A percentile compares a stretch with the other conserved stretches of the same genome.
These are phyloP conservation scores for Malassezia sympodialis DNA, from an alignment of 1,284 basidiomycete genomes.

Conservation along the genomic window DNA sequence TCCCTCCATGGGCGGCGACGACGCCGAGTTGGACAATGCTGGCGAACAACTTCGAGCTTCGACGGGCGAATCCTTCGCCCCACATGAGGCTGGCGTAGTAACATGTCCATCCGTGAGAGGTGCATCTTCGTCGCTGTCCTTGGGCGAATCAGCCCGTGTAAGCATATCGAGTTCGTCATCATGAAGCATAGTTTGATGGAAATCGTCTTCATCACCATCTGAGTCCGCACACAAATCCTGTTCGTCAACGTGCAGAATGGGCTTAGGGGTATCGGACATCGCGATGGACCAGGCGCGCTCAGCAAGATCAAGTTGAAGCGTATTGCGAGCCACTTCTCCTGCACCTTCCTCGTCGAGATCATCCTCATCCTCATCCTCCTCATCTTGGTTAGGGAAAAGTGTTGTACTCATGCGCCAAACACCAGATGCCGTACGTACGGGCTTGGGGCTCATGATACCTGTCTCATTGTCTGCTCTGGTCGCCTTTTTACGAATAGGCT, in stretches of 20 bases:
- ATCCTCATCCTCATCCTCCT: conserved; percentile 6
- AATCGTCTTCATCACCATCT: conserved; percentile 39
- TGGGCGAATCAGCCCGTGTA: conserved; percentile 19
- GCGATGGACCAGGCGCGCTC: conserved; percentile 9
- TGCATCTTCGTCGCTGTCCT: conserved; percentile 5
- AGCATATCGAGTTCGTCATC: conserved; percentile 32
- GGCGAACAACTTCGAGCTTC: conserved; percentile 2
- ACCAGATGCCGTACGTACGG: conserved; percentile 10
- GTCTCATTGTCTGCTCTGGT: not conserved
- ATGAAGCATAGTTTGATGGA: conserved; percentile 41
- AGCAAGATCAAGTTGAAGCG: conserved; percentile 6
- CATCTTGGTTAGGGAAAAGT: not conserved
- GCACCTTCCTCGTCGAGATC: conserved; percentile 1
- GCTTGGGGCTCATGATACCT: conserved; percentile 13
- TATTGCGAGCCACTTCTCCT: not conserved
- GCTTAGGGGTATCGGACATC: not conserved
- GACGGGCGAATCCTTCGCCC: not conserved
- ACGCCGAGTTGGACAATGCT: not conserved
- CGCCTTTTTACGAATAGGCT: not conserved
- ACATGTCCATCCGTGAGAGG: conserved; percentile 9
- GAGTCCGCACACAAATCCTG: conserved; percentile 2
- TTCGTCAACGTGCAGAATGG: not conserved
- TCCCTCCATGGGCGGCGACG: not conserved
- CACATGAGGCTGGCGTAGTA: conserved; percentile 6
- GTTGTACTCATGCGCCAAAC: conserved; percentile 4